These are phyloP conservation scores for Colletotrichum caudatum DNA, from an alignment of 2,329 filamentous ascomycete genomes.

Conservation along the genomic window DNA sequence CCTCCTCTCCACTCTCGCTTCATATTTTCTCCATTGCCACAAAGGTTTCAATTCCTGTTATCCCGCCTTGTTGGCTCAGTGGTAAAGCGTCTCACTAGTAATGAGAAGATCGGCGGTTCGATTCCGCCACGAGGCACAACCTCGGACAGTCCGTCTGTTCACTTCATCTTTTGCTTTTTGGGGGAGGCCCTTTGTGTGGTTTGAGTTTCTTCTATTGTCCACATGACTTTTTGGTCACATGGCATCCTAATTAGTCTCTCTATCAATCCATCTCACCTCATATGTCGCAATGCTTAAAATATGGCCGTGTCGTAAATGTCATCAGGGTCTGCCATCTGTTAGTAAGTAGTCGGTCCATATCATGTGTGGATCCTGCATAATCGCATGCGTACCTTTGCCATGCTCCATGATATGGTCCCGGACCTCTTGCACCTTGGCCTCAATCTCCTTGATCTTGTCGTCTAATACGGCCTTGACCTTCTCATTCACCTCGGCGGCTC, in stretches of 20 bases:
- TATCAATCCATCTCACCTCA: background rate
- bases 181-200: background rate
- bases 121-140: conserved; percentile 42
- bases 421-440: conserved; percentile 60
- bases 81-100: conserved; percentile 44
- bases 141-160: accelerated
- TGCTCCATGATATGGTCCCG: conserved; percentile 64
- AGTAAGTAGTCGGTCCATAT: conserved; percentile 37
- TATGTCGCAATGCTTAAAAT: conserved; percentile 48
- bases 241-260: background rate
- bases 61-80: conserved; percentile 43
- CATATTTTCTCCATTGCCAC: background rate
- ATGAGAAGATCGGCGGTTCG: conserved; percentile 44
- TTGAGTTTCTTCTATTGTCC: background rate
- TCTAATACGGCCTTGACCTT: conserved; percentile 59
- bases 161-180: background rate
- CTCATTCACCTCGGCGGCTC: conserved; percentile 60
- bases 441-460: conserved; percentile 60
- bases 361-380: background rate
- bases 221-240: background rate
- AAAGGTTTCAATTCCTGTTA: too few species aligned
- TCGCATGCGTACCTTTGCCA: conserved; percentile 62
- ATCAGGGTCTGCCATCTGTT: conserved; percentile 58
- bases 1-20: background rate
- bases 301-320: conserved; percentile 63